Conservation (phyloP, 306 rosid genomes). For the Spatholobus suberectus region DNA sequence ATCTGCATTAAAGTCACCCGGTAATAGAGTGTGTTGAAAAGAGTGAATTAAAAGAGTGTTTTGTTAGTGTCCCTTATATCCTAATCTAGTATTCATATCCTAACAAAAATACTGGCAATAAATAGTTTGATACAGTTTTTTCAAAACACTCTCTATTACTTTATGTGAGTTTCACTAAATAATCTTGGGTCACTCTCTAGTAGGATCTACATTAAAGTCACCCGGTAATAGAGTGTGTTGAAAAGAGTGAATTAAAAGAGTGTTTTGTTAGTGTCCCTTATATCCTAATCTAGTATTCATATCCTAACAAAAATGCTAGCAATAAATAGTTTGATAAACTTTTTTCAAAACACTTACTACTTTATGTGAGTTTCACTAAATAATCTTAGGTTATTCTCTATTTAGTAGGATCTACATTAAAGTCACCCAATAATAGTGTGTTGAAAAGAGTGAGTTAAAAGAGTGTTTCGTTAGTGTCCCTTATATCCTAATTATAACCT, state of each 20-base stretch:
- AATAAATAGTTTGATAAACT: neutral
- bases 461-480: neutral
- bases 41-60: neutral
- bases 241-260: neutral
- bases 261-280: too few relatives aligned
- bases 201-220: neutral
- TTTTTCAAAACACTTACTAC: neutral
- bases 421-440: neutral
- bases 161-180: neutral
- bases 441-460: neutral
- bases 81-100: neutral
- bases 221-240: neutral
- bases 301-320: neutral
- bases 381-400: neutral
- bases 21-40: neutral
- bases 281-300: neutral
- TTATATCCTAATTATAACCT: conserved; percentile 4
- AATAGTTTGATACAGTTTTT: neutral
- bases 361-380: neutral
- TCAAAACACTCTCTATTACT: neutral
- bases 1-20: neutral
- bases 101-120: neutral
- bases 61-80: too few relatives aligned
- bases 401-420: neutral
- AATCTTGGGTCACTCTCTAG: neutral